Conservation (phyloP, 768 basidiomycete species). For the Terana coerulea region DNA sequence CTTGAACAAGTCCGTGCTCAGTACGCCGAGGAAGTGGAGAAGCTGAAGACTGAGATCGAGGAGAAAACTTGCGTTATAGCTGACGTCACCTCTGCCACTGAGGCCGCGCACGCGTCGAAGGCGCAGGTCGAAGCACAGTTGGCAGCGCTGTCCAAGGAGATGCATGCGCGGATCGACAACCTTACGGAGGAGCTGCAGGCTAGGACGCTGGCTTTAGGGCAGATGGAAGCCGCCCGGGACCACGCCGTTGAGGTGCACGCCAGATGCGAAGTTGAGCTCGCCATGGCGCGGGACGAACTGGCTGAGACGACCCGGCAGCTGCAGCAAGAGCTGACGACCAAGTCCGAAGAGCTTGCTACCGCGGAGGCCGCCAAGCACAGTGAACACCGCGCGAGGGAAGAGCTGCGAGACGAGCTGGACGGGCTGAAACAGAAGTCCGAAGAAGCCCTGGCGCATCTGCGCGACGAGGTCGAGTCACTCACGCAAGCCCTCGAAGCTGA, state of each 20-base stretch:
- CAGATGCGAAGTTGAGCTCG: too few species aligned
- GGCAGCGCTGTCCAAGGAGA: neutral
- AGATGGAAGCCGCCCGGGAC: neutral
- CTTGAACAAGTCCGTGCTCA: neutral
- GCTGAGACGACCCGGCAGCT: too few species aligned
- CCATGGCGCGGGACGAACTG: too few species aligned
- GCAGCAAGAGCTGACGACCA: too few species aligned
- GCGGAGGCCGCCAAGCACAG: too few species aligned
- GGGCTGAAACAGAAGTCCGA: too few species aligned
- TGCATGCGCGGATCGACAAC: neutral
- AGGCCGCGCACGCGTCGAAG: neutral
- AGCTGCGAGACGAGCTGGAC: too few species aligned
- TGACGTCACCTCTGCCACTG: neutral
- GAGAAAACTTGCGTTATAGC: neutral
- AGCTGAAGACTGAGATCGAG: conserved; percentile 2
- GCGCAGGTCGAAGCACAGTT: neutral
- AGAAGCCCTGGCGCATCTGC: neutral
- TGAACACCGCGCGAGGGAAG: too few species aligned
- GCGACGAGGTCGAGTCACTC: neutral
- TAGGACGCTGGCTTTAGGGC: neutral
- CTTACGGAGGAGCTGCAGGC: conserved; percentile 4
- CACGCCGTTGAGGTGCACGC: neutral
- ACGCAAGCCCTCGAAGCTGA: neutral
- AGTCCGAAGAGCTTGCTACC: too few species aligned
- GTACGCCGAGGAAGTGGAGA: neutral